Evolutionary conservation across 345 rosid genomes (phyloP).

Genomic region (Eucalyptus cloeziana): DNA sequence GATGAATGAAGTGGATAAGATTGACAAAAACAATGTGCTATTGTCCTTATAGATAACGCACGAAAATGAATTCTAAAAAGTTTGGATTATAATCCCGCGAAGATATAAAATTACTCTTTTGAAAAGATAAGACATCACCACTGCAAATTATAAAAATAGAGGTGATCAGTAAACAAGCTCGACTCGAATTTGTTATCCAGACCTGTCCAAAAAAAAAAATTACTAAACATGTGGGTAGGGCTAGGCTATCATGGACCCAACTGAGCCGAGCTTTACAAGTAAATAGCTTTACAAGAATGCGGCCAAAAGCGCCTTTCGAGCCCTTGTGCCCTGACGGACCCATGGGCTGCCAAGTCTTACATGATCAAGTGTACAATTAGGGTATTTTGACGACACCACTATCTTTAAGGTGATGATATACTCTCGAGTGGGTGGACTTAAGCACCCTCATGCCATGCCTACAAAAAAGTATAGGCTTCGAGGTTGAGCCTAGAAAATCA

Average conservation of each 20-base stretch:
- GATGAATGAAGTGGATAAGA: neutral
- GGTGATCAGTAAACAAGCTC: neutral
- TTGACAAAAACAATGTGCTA: neutral
- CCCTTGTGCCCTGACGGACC: neutral
- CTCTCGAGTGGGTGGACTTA: neutral
- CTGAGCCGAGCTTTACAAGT: neutral
- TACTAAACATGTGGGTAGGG: neutral
- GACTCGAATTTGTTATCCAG: neutral
- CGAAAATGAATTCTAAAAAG: neutral
- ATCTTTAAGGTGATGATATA: neutral
- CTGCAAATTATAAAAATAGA: neutral
- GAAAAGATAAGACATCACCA: neutral
- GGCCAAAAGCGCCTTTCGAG: neutral
- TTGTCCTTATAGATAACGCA: neutral
- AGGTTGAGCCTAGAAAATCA: neutral
- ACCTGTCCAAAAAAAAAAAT: neutral
- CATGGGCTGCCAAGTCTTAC: neutral
- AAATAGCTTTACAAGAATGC: neutral
- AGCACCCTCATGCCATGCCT: neutral
- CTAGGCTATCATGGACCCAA: neutral
- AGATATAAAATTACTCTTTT: neutral
- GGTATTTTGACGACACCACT: neutral
- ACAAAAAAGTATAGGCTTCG: neutral
- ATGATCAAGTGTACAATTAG: neutral
- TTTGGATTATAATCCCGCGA: neutral